A percentile compares a stretch with the other conserved stretches of the same genome.
These are phyloP conservation scores for Erythrophleum fordii DNA, from an alignment of 306 rosid genomes.

Conservation along the genomic window DNA sequence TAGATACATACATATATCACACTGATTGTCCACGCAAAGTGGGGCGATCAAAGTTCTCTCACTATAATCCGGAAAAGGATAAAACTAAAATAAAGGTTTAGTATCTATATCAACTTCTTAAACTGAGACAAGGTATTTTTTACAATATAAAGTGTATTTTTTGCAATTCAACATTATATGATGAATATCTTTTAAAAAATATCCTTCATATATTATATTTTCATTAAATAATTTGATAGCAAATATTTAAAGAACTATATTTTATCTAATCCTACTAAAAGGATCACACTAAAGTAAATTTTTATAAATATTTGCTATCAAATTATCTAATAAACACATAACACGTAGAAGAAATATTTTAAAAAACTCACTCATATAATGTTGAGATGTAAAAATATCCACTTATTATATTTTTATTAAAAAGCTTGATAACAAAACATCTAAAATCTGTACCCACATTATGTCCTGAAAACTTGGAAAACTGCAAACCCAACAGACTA, in stretches of 20 bases:
- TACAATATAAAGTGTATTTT: neutral
- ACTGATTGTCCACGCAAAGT: neutral
- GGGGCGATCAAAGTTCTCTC: neutral
- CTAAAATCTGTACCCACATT: neutral
- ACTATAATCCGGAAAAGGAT: neutral
- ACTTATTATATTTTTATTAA: neutral
- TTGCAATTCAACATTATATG: neutral
- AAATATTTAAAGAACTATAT: neutral
- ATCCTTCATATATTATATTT: neutral
- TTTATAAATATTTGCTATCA: neutral
- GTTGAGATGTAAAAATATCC: neutral
- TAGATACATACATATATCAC: slow-evolving; percentile 14
- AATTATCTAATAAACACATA: neutral
- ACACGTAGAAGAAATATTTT: neutral
- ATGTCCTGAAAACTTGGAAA: neutral
- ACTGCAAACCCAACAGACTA: slow-evolving; percentile 9
- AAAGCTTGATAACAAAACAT: neutral
- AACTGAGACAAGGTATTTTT: no score
- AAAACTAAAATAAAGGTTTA: neutral
- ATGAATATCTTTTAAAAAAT: neutral
- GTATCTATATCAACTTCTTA: no score
- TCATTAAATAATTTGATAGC: neutral
- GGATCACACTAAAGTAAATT: neutral
- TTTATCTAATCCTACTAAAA: neutral
- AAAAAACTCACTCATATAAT: neutral